A percentile compares a stretch with the other conserved stretches of the same genome.
These are phyloP conservation scores for Begonia masoniana DNA, from an alignment of 306 rosid species.

Conservation along the genomic window DNA sequence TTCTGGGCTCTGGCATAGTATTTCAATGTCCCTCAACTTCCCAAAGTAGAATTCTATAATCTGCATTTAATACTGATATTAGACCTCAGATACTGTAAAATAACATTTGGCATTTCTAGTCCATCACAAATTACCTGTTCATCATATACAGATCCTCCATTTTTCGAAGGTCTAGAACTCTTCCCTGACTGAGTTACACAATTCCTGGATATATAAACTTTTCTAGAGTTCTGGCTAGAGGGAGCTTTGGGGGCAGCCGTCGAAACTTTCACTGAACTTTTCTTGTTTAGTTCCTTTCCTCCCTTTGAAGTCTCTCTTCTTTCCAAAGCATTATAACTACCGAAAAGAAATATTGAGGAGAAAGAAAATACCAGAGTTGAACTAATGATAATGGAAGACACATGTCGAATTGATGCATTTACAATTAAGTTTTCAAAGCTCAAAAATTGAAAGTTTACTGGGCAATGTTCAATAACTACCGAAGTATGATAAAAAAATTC, in stretches of 20 bases:
- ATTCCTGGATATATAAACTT: conserved; percentile 37
- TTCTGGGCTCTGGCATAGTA: conserved; percentile 75
- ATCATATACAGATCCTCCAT: conserved; percentile 42
- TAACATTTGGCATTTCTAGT: neutral
- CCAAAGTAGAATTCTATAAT: conserved; percentile 77
- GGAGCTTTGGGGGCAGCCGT: conserved; percentile 46
- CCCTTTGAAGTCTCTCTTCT: conserved; percentile 77
- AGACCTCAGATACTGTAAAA: neutral
- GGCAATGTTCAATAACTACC: too few species aligned
- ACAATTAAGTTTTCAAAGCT: too few species aligned
- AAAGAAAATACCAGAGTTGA: too few species aligned
- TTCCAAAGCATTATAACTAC: conserved; percentile 75
- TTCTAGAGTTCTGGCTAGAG: conserved; percentile 53
- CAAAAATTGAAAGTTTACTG: too few species aligned
- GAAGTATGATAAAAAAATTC: too few species aligned
- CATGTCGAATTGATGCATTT: too few species aligned
- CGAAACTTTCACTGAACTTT: conserved; percentile 41
- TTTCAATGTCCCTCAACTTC: conserved; percentile 81
- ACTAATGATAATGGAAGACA: too few species aligned
- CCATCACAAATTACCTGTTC: conserved; percentile 39
- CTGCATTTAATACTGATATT: conserved; percentile 27
- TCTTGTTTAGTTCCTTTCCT: conserved; percentile 68
- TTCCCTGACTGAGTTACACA: conserved; percentile 35
- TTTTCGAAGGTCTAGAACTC: conserved; percentile 27
- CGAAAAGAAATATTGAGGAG: neutral